A percentile compares a stretch with the other conserved stretches of the same genome.
Evolutionary conservation across 768 basidiomycete species (phyloP).

Genomic region (Mycena leptocephala): DNA sequence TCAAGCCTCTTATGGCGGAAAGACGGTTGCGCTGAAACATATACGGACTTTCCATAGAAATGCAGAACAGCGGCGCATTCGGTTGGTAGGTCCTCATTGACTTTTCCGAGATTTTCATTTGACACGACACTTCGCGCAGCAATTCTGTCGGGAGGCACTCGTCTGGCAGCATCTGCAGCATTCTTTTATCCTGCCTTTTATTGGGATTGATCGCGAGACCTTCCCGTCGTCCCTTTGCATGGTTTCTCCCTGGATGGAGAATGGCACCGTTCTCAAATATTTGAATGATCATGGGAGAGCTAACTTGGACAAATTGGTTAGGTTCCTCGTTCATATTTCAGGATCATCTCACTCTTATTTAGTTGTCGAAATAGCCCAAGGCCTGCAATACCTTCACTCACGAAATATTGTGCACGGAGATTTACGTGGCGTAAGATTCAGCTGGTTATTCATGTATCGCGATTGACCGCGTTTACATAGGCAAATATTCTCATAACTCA

Average conservation of each 20-base stretch:
- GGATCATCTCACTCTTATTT: background rate
- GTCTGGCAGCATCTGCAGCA: constrained; percentile 49
- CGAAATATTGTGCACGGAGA: constrained; percentile 41
- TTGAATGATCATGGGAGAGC: constrained; percentile 36
- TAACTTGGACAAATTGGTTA: constrained; percentile 39
- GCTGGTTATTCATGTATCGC: background rate
- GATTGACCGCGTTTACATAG: constrained; percentile 19
- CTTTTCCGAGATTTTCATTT: background rate
- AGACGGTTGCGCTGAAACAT: constrained; percentile 18
- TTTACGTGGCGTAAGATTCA: constrained; percentile 34
- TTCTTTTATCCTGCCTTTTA: constrained; percentile 47
- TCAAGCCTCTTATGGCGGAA: constrained; percentile 25
- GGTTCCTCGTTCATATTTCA: background rate
- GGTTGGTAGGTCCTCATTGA: background rate
- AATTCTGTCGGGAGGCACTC: constrained; percentile 48
- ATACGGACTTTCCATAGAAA: constrained; percentile 2
- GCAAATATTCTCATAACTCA: constrained; percentile 52
- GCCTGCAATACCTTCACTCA: constrained; percentile 43
- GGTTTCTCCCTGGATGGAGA: constrained; percentile 50
- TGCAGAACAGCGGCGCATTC: constrained; percentile 5
- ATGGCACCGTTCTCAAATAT: constrained; percentile 45
- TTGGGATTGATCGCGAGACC: constrained; percentile 46
- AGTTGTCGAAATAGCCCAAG: constrained; percentile 42
- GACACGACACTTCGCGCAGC: constrained; percentile 25
- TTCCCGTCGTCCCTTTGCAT: constrained; percentile 46